These are phyloP conservation scores for Hanseniaspora uvarum DNA, from an alignment of 1,139 yeast genomes.

Conservation along the genomic window DNA sequence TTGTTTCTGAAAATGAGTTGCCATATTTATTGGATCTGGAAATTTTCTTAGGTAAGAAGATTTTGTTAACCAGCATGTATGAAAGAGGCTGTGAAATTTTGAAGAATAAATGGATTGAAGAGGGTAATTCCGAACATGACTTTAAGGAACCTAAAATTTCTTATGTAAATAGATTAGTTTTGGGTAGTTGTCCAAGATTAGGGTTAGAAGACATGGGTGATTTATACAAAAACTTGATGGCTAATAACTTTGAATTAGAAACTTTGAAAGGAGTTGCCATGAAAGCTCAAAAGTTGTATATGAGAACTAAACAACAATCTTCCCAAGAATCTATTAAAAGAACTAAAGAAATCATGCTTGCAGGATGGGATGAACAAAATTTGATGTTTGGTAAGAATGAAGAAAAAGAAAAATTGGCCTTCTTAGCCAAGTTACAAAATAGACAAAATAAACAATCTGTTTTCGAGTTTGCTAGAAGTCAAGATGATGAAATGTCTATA, in stretches of 20 bases:
- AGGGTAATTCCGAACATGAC: constrained; percentile 30
- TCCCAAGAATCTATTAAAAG: constrained; percentile 76
- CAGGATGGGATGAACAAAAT: constrained; percentile 87
- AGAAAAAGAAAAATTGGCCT: constrained; percentile 64
- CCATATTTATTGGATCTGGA: constrained; percentile 88
- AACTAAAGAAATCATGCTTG: constrained; percentile 65
- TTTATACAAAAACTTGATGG: constrained; percentile 51
- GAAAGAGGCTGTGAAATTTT: constrained; percentile 49
- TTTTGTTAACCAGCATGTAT: constrained; percentile 59
- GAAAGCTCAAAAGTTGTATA: constrained; percentile 80
- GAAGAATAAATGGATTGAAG: constrained; percentile 37
- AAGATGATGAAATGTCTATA: constrained; percentile 63
- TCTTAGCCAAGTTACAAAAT: constrained; percentile 60
- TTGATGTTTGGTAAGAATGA: constrained; percentile 60
- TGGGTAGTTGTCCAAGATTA: constrained; percentile 72
- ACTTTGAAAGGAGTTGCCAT: constrained; percentile 59
- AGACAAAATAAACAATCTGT: constrained; percentile 77
- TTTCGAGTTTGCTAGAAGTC: constrained; percentile 65
- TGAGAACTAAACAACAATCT: constrained; percentile 78
- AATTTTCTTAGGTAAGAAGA: constrained; percentile 74
- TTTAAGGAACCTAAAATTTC: constrained; percentile 47
- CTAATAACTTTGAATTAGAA: constrained; percentile 59
- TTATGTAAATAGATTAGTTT: constrained; percentile 65
- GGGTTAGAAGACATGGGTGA: constrained; percentile 67
- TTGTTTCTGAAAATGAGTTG: constrained; percentile 72